Conservation (phyloP, 169 alveolate genomes). For the Plasmodium relictum region DNA sequence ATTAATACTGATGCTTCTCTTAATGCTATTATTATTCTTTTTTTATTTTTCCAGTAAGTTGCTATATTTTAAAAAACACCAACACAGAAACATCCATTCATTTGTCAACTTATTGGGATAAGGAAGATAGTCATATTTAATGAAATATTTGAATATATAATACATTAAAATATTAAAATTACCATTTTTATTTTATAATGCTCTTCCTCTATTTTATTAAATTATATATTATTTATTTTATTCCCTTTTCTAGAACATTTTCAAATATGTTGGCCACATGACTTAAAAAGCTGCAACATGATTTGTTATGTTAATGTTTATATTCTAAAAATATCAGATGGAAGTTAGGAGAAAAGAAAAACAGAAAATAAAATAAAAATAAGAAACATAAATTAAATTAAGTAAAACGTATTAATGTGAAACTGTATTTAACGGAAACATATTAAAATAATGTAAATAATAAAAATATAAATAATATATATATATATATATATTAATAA, state of each 20-base stretch:
- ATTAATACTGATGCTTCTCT: too few relatives aligned
- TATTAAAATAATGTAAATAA: constrained; percentile 26
- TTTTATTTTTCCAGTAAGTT: constrained; percentile 56
- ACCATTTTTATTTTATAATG: not conserved
- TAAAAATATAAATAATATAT: constrained; percentile 13
- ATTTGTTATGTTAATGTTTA: constrained; percentile 61
- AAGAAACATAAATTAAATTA: constrained; percentile 11
- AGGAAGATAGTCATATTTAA: constrained; percentile 48
- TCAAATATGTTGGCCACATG: constrained; percentile 75
- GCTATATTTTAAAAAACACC: constrained; percentile 65
- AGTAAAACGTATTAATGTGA: constrained; percentile 18
- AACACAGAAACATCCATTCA: constrained; percentile 48
- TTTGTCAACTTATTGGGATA: constrained; percentile 76
- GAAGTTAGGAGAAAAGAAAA: not conserved
- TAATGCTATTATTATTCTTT: not conserved
- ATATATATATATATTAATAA: constrained; percentile 18
- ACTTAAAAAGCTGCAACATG: constrained; percentile 51
- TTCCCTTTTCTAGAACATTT: constrained; percentile 35
- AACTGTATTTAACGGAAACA: constrained; percentile 29
- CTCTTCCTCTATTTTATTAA: not conserved
- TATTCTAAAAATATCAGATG: constrained; percentile 26
- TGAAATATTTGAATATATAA: not conserved
- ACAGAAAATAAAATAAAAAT: not conserved
- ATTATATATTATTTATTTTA: not conserved
- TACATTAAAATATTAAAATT: not conserved